phyloP scores from a whole-genome alignment of 2,329 filamentous ascomycete genomes.

The Fusarium mangiferae region DNA sequence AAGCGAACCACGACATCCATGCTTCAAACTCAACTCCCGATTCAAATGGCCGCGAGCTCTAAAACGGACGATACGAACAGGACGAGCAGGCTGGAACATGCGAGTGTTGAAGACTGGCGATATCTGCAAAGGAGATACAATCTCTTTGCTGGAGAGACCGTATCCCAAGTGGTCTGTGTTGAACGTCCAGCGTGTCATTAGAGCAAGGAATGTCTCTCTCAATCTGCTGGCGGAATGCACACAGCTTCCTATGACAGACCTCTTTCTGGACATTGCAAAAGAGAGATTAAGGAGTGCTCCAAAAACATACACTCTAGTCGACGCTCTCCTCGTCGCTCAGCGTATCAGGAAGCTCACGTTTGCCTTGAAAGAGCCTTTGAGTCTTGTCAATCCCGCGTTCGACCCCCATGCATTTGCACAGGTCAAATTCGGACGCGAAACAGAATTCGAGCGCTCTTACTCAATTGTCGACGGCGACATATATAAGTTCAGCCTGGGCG shows the following conservation, averaged over 20 bases:
- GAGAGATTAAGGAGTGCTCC: not conserved
- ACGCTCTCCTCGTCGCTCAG: not conserved
- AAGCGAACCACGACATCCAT: not conserved
- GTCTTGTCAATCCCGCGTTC: not conserved
- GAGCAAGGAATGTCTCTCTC: not conserved
- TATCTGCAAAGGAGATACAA: not conserved
- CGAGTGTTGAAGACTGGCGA: not conserved
- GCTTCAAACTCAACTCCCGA: not conserved
- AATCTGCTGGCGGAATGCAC: not conserved
- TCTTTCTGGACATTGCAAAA: not conserved
- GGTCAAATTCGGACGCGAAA: not conserved
- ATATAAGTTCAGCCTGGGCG: not conserved
- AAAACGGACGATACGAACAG: not conserved
- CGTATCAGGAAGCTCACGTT: not conserved
- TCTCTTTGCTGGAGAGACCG: not conserved
- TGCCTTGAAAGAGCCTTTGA: not conserved
- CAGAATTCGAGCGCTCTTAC: not conserved
- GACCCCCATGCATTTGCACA: not conserved
- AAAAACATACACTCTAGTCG: not conserved
- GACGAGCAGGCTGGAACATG: not conserved
- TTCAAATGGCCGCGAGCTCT: not conserved
- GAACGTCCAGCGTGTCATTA: not conserved
- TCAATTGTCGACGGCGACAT: not conserved
- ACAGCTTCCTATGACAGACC: not conserved
- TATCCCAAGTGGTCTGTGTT: not conserved